A percentile compares a stretch with the other conserved stretches of the same genome.
Conservation (phyloP, 495 filamentous ascomycete species). For the Talaromyces wortmannii region DNA sequence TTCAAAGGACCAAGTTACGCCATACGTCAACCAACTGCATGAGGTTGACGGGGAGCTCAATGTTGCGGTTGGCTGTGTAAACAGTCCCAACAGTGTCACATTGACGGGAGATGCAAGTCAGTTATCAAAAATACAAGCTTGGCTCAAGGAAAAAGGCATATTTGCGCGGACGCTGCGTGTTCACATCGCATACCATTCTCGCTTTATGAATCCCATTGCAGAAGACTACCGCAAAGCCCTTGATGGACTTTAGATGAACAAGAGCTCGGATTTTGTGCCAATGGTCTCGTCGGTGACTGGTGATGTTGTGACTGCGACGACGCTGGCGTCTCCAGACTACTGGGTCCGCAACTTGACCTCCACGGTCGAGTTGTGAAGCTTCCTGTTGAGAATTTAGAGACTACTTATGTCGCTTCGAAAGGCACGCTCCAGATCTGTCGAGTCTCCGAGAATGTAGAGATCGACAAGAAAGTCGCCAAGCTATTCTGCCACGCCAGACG, state of each 20-base stretch:
- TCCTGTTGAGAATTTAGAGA: conserved; percentile 3
- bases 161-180: conserved; percentile 11
- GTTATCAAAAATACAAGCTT: background rate
- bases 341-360: too few species aligned
- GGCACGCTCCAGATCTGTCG: background rate
- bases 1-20: background rate
- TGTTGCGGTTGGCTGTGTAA: conserved; percentile 32
- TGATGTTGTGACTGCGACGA: background rate
- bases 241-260: conserved; percentile 40
- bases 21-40: background rate
- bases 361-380: background rate
- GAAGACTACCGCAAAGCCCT: conserved; percentile 19
- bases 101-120: conserved; percentile 32
- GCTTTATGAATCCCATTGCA: conserved; percentile 30
- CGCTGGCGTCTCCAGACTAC: too few species aligned
- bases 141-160: conserved; percentile 19
- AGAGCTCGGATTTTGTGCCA: conserved; percentile 25
- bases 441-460: background rate
- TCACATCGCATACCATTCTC: conserved; percentile 23
- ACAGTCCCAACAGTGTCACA: conserved; percentile 30
- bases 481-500: background rate
- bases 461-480: background rate
- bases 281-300: conserved; percentile 34
- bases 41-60: conserved; percentile 9
- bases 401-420: background rate